Evolutionary conservation across 495 filamentous ascomycete genomes (phyloP), one percentile per base, ranked within the genome.

Genomic region (Penicillium cinerascens): DNA sequence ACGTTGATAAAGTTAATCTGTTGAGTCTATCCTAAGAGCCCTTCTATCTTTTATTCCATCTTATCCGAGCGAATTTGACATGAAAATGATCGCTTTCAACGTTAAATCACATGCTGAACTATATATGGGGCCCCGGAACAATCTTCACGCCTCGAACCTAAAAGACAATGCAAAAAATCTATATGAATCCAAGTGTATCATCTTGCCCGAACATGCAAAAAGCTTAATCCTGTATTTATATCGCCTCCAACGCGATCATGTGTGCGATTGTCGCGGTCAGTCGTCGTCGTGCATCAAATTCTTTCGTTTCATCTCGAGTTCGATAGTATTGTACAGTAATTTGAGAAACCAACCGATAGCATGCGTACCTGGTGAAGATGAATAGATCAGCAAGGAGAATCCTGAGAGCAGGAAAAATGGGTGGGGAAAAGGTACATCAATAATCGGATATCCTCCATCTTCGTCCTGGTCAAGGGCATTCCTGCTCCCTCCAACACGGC

Each of bases 241-340:
- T 36, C n/a, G 39, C 26, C 37, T 49, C 49, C 20, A 59, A 27
- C 6, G 26, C 39, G 15, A 42, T 44, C 69, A 72, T 63, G 38
- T 68, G 49, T 25, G 56, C 45, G 25, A 73, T 54, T 2, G 58
- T 56, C 16, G 53, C 54, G 10, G 65, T 72, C 49, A 77, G 55
- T 55, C 52, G 65, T 47, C 74, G 61, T 26, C 74, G 68, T 2
- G 70, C 67, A 37, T 70, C 55, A 45, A 72, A 72, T 42, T 77
- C 74, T 22, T 53, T 63, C 5, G 54, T 49, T 41, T 73, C 72
- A 9, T 72, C 64, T 38, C 64, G 58, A 36, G 64, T 60, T 41
- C 71, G 72, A 52, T 75, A 75, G 49, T 75, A 77, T 42, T 74
- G 72, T 26, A 69, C 53, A 0, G 69, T 69, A 51, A 77, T 66